phyloP scores from a whole-genome alignment of 306 rosid species.

The Quercus alba region DNA sequence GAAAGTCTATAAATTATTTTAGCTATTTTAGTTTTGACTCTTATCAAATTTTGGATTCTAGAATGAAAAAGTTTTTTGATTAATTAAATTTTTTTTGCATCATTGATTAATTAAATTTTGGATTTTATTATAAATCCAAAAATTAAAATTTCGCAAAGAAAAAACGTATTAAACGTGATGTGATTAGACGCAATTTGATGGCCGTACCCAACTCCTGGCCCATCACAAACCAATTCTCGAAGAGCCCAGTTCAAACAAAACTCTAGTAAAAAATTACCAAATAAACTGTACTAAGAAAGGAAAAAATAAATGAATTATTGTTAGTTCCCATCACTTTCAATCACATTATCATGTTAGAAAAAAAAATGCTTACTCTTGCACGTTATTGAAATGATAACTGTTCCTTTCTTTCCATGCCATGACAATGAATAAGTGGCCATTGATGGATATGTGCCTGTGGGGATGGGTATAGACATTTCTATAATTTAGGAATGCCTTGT shows the following conservation, averaged over 20 bases:
- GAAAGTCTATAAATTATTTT: too few species aligned
- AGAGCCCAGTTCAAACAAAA: background rate
- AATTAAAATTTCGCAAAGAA: too few species aligned
- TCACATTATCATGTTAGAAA: slow-evolving; percentile 30
- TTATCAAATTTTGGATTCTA: too few species aligned
- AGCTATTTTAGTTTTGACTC: too few species aligned
- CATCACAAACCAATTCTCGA: slow-evolving; percentile 6
- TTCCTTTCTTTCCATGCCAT: slow-evolving; percentile 23
- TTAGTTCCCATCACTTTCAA: slow-evolving; percentile 26
- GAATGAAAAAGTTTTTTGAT: too few species aligned
- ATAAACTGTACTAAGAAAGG: background rate
- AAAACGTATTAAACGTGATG: too few species aligned
- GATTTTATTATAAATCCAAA: too few species aligned
- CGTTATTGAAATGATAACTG: slow-evolving; percentile 26
- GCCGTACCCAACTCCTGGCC: slow-evolving; percentile 9
- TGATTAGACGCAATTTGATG: background rate
- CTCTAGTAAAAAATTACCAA: background rate
- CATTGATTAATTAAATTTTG: too few species aligned
- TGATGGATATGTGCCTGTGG: slow-evolving; percentile 24
- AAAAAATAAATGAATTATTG: background rate
- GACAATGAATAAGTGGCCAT: slow-evolving; percentile 37
- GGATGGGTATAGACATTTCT: slow-evolving; percentile 33
- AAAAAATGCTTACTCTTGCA: background rate
- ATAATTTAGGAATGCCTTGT: slow-evolving; percentile 22
- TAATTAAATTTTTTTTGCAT: too few species aligned